Conservation (phyloP, 176 grass and related monocot species). For the Melocanna baccifera region DNA sequence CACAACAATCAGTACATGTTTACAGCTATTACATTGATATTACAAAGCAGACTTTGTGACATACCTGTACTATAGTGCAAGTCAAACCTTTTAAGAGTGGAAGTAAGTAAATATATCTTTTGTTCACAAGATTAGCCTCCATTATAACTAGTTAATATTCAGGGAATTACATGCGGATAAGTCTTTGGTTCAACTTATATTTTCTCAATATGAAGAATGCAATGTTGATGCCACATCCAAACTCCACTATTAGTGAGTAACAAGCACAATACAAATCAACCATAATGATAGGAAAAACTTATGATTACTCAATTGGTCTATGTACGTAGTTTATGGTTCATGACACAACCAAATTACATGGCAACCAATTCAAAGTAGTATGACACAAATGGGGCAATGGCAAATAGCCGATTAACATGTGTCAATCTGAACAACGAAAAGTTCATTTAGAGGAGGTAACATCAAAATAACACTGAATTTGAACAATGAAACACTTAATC, state of each 20-base stretch:
- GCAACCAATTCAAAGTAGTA: too few species aligned
- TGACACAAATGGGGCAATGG: too few species aligned
- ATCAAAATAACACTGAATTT: too few species aligned
- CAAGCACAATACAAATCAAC: too few species aligned
- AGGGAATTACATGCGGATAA: too few species aligned
- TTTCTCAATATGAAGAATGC: neutral
- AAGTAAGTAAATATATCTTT: neutral
- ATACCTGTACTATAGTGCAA: neutral
- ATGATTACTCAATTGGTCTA: neutral
- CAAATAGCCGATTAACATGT: too few species aligned
- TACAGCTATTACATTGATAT: conserved; percentile 5
- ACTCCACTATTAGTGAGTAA: too few species aligned
- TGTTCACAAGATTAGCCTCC: neutral
- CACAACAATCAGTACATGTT: conserved; percentile 19
- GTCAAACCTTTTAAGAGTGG: neutral
- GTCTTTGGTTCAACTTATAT: neutral
- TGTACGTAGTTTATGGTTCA: neutral
- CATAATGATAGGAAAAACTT: neutral
- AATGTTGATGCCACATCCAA: neutral
- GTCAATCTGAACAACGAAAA: too few species aligned
- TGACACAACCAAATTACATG: too few species aligned
- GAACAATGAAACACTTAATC: too few species aligned
- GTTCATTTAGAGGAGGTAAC: too few species aligned
- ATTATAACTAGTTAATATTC: too few species aligned
- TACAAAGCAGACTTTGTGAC: conserved; percentile 7